Conservation (phyloP, 805 yeast species). For the Brettanomyces naardenensis region DNA sequence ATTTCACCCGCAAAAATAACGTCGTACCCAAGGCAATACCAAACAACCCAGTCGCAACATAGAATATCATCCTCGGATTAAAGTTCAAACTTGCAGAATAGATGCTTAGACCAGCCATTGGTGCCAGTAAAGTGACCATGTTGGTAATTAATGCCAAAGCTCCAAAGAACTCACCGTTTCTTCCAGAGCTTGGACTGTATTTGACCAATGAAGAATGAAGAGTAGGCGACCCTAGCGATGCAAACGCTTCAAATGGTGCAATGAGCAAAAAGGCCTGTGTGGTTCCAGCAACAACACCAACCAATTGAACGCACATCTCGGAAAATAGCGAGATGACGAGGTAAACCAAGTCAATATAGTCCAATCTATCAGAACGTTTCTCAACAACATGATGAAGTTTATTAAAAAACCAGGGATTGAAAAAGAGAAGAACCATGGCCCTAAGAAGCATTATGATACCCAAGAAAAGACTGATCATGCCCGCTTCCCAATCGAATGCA, state of each 20-base stretch:
- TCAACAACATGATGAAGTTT: slow-evolving; percentile 28
- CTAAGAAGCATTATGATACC: slow-evolving; percentile 43
- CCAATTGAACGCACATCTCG: slow-evolving; percentile 10
- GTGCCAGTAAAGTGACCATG: slow-evolving; percentile 37
- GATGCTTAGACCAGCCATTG: slow-evolving; percentile 38
- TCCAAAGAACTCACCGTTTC: slow-evolving; percentile 67
- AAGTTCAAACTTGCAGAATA: slow-evolving; percentile 37
- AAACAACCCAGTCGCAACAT: slow-evolving; percentile 9
- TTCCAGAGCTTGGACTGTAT: slow-evolving; percentile 43
- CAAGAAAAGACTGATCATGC: slow-evolving; percentile 46
- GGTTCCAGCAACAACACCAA: slow-evolving; percentile 31
- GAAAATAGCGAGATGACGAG: slow-evolving; percentile 6
- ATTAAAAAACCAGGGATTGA: slow-evolving; percentile 42
- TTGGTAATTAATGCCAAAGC: slow-evolving; percentile 56
- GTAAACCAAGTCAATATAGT: slow-evolving; percentile 27
- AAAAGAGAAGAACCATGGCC: slow-evolving; percentile 38
- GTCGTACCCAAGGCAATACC: neutral
- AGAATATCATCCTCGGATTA: slow-evolving; percentile 32
- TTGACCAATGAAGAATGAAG: slow-evolving; percentile 53
- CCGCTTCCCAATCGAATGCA: slow-evolving; percentile 45
- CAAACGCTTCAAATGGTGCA: slow-evolving; percentile 35
- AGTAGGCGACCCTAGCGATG: slow-evolving; percentile 48
- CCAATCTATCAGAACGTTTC: slow-evolving; percentile 37
- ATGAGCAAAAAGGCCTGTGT: slow-evolving; percentile 31
- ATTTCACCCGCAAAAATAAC: neutral